Evolutionary conservation across 208 protist species (phyloP), one percentile per base, ranked within the genome.

Genomic region (Crithidia bombi): DNA sequence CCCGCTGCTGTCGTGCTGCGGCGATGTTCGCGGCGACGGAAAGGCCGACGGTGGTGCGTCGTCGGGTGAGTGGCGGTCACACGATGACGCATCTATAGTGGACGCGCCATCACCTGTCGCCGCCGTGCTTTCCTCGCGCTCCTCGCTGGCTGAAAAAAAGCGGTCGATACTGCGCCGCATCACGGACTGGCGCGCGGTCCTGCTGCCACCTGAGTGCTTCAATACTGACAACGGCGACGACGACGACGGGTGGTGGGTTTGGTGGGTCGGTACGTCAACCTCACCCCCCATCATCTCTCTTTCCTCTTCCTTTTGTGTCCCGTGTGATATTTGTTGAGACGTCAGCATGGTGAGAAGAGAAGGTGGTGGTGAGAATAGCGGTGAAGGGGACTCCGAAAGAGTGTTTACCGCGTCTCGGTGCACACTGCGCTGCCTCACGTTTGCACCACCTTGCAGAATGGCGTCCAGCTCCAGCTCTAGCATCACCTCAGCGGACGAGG

Each of bases 161-260:
- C 71, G 71, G 12, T 67, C 63, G 33, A 76, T 76, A 56, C 71
- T 76, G 25, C 43, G 44, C 41, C 39, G 71, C 56, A 76, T 69
- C 10, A 47, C 52, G 15, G 39, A 43, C 11, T 54, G 38, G 5
- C 61, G 28, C 12, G 19, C n/a, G 11, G 21, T 11, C 14, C 9
- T 33, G 26, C 39, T 30, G 25, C 23, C 14, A 30, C n/a, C n/a
- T n/a, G n/a, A n/a, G n/a, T n/a, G n/a, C n/a, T n/a, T n/a, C n/a
- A n/a, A n/a, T n/a, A n/a, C n/a, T n/a, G n/a, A n/a, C n/a, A n/a
- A n/a, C n/a, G n/a, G n/a, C n/a, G n/a, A n/a, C n/a, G n/a, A n/a
- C n/a, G n/a, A n/a, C n/a, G n/a, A n/a, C n/a, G n/a, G n/a, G n/a
- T n/a, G n/a, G n/a, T n/a, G n/a, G n/a, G n/a, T n/a, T n/a, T n/a